phyloP scores from a whole-genome alignment of 2,329 filamentous ascomycete species.

The Ceratocystis lukuohia region DNA sequence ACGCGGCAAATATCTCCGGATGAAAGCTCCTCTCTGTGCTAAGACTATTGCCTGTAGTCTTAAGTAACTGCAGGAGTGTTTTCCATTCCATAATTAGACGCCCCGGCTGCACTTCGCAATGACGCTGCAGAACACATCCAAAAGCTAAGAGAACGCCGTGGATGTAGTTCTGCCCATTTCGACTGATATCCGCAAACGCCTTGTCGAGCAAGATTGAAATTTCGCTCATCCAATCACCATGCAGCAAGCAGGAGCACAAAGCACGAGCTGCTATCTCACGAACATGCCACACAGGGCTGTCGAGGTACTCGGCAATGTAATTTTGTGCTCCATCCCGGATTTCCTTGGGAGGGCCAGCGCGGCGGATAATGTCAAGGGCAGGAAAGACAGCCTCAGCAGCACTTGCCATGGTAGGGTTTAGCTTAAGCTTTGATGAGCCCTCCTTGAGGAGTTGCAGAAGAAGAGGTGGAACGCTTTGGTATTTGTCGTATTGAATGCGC shows the following conservation, averaged over 20 bases:
- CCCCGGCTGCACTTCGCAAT: constrained; percentile 34
- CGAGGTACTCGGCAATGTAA: constrained; percentile 49
- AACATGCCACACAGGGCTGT: constrained; percentile 64
- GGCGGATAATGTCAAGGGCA: constrained; percentile 65
- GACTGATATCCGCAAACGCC: constrained; percentile 23
- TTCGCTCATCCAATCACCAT: constrained; percentile 34
- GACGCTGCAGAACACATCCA: constrained; percentile 43
- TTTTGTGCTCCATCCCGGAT: constrained; percentile 41
- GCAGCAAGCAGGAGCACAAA: constrained; percentile 48
- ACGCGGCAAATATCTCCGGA: not conserved
- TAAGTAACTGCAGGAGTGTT: constrained; percentile 8
- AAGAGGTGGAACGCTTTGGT: constrained; percentile 49
- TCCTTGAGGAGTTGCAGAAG: constrained; percentile 48
- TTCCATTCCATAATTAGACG: constrained; percentile 24
- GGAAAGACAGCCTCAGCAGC: constrained; percentile 64
- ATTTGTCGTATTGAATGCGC: constrained; percentile 56
- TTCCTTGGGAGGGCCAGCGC: constrained; percentile 51
- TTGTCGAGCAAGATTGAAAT: constrained; percentile 26
- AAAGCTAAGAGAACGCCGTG: constrained; percentile 46
- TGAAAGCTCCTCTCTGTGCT: constrained; percentile 25
- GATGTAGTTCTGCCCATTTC: constrained; percentile 36
- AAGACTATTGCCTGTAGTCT: constrained; percentile 10
- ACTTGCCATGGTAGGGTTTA: constrained; percentile 26
- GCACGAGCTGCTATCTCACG: constrained; percentile 68
- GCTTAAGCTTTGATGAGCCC: constrained; percentile 34